These are phyloP conservation scores for Hymenoscyphus repandus DNA, from an alignment of 2,329 filamentous ascomycete species.

Conservation along the genomic window DNA sequence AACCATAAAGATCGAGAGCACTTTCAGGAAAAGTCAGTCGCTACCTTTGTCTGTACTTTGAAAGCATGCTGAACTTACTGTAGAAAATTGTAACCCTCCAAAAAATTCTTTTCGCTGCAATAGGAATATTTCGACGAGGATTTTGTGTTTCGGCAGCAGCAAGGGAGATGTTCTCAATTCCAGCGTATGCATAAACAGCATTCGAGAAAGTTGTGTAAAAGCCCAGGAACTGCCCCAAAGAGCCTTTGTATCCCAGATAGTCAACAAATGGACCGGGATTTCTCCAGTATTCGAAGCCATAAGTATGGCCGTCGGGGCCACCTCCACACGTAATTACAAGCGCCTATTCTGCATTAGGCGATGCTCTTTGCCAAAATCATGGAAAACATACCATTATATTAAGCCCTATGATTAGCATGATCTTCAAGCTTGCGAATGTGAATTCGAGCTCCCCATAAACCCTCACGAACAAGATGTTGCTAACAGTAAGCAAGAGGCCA, in stretches of 20 bases:
- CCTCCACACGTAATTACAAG: slow-evolving; percentile 60
- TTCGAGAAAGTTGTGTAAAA: slow-evolving; percentile 39
- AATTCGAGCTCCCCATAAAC: slow-evolving; percentile 51
- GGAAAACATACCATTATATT: slow-evolving; percentile 46
- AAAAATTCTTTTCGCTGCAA: slow-evolving; percentile 46
- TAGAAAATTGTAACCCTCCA: slow-evolving; percentile 52
- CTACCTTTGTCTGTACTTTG: neutral
- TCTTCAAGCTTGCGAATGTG: slow-evolving; percentile 49
- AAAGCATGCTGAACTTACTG: slow-evolving; percentile 3
- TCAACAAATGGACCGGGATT: slow-evolving; percentile 63
- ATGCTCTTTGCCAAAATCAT: neutral
- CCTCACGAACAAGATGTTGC: slow-evolving; percentile 35
- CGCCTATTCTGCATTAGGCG: slow-evolving; percentile 24
- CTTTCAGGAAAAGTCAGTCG: slow-evolving; percentile 7
- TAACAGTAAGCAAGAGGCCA: slow-evolving; percentile 31
- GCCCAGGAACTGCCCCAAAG: slow-evolving; percentile 55
- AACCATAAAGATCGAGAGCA: slow-evolving; percentile 37
- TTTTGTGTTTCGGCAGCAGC: slow-evolving; percentile 51
- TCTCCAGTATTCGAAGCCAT: slow-evolving; percentile 67
- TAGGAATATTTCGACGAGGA: slow-evolving; percentile 49
- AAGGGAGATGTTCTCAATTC: slow-evolving; percentile 48
- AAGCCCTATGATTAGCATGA: slow-evolving; percentile 57
- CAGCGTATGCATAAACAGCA: slow-evolving; percentile 43
- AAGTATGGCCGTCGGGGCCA: slow-evolving; percentile 49
- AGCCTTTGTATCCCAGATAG: slow-evolving; percentile 57